Percentiles rank a stretch among this genome's conserved stretches.
Evolutionary conservation across 1,139 yeast genomes (phyloP).

Genomic region (Schizosaccharomyces versatilis): DNA sequence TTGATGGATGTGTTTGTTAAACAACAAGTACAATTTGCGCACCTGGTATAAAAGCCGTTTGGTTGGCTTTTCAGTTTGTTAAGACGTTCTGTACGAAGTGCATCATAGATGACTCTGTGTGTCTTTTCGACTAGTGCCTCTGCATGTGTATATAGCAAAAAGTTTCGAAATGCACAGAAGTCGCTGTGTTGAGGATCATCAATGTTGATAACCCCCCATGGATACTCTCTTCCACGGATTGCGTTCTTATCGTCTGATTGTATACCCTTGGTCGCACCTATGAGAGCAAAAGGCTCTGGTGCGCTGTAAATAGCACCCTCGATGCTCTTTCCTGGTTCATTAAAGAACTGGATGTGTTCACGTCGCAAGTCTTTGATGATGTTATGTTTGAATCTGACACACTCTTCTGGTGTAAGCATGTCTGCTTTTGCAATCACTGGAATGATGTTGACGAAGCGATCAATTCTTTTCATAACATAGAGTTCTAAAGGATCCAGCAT

Average conservation of each 20-base stretch:
- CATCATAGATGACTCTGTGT: constrained; percentile 75
- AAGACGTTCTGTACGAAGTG: constrained; percentile 76
- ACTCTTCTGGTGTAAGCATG: constrained; percentile 56
- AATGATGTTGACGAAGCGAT: constrained; percentile 62
- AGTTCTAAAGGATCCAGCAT: constrained; percentile 56
- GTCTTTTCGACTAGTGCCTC: constrained; percentile 85
- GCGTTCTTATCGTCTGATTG: constrained; percentile 40
- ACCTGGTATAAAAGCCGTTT: constrained; percentile 33
- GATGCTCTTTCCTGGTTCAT: constrained; percentile 45
- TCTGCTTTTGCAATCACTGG: constrained; percentile 82
- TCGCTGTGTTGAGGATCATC: constrained; percentile 71
- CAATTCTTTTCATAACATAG: constrained; percentile 52
- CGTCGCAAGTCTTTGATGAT: constrained; percentile 52
- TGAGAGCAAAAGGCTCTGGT: constrained; percentile 68
- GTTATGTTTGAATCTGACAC: constrained; percentile 40
- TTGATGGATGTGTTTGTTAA: constrained; percentile 26
- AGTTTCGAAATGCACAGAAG: constrained; percentile 61
- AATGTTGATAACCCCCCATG: constrained; percentile 84
- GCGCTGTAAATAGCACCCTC: constrained; percentile 38
- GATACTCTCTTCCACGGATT: constrained; percentile 71
- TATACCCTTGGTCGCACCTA: constrained; percentile 43
- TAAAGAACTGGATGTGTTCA: constrained; percentile 62
- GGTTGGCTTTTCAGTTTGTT: constrained; percentile 52
- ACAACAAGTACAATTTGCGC: constrained; percentile 26
- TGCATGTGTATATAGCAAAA: constrained; percentile 59